phyloP scores from a whole-genome alignment of 176 grass and related monocot genomes.

The Eleusine coracana region DNA sequence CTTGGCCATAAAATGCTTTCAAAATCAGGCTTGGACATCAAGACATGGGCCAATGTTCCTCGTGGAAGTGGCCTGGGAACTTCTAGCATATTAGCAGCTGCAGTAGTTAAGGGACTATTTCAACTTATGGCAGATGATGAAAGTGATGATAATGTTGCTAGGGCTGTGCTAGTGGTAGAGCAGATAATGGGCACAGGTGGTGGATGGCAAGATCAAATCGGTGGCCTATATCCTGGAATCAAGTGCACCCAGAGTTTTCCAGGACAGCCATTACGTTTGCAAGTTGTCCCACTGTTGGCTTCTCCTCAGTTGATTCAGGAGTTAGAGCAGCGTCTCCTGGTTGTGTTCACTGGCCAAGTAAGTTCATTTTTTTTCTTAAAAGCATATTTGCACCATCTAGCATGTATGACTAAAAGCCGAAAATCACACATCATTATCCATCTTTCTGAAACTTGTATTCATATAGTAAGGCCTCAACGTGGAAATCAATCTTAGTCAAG shows the following conservation, averaged over 20 bases:
- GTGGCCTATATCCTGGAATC: conserved; percentile 87
- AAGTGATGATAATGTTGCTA: conserved; percentile 71
- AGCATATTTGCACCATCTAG: neutral
- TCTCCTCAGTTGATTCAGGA: conserved; percentile 55
- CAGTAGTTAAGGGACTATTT: conserved; percentile 81
- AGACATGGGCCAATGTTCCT: conserved; percentile 79
- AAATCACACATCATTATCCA: neutral
- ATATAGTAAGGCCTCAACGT: neutral
- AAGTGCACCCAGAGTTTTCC: conserved; percentile 88
- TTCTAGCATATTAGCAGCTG: conserved; percentile 84
- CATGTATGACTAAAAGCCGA: neutral
- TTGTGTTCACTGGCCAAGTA: conserved; percentile 98
- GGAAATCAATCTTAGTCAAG: neutral
- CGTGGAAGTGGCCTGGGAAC: conserved; percentile 94
- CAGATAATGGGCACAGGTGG: conserved; percentile 97
- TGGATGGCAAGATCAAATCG: conserved; percentile 98
- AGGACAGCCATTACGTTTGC: conserved; percentile 69
- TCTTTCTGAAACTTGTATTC: neutral
- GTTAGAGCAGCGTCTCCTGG: conserved; percentile 68
- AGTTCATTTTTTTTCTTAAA: conserved; percentile 35
- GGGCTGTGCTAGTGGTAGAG: conserved; percentile 78
- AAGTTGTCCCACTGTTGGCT: conserved; percentile 56
- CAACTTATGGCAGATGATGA: conserved; percentile 70
- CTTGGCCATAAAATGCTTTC: conserved; percentile 54
- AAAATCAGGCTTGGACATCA: conserved; percentile 66